These are phyloP conservation scores for Chaetomium cochliodes DNA, from an alignment of 495 filamentous ascomycete genomes.

Conservation along the genomic window DNA sequence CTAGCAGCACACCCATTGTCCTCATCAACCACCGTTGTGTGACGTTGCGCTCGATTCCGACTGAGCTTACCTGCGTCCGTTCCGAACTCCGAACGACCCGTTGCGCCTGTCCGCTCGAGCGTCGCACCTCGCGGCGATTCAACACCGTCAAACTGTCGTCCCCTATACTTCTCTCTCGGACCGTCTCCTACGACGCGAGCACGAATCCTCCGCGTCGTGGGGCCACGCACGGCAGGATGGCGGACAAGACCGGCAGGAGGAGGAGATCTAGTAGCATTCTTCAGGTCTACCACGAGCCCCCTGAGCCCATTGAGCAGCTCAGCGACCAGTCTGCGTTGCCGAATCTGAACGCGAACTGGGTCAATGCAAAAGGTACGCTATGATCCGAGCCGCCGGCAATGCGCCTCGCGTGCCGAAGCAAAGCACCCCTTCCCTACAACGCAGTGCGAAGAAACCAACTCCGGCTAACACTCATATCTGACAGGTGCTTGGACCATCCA, in stretches of 20 bases:
- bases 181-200: conserved; percentile 76
- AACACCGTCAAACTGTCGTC: conserved; percentile 86
- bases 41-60: conserved; percentile 6
- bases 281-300: conserved; percentile 82
- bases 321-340: conserved; percentile 93
- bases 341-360: conserved; percentile 97
- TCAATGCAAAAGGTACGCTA: conserved; percentile 89
- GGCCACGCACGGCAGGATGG: conserved; percentile 44
- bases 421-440: neutral
- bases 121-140: conserved; percentile 27
- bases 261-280: conserved; percentile 93
- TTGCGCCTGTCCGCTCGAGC: conserved; percentile 4
- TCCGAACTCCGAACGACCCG: neutral
- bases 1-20: neutral
- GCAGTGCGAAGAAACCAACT: neutral
- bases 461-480: conserved; percentile 15
- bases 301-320: conserved; percentile 90
- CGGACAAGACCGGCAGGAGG: conserved; percentile 64
- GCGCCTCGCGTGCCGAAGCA: neutral
- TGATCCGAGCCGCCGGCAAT: conserved; percentile 3
- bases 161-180: conserved; percentile 69
- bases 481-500: conserved; percentile 97
- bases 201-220: conserved; percentile 60
- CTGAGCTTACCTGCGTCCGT: conserved; percentile 3
- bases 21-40: conserved; percentile 17